Percentiles rank a stretch among this genome's conserved stretches.
Evolutionary conservation across 176 grass and related monocot species (phyloP).

Genomic region (Urochloa ruziziensis): DNA sequence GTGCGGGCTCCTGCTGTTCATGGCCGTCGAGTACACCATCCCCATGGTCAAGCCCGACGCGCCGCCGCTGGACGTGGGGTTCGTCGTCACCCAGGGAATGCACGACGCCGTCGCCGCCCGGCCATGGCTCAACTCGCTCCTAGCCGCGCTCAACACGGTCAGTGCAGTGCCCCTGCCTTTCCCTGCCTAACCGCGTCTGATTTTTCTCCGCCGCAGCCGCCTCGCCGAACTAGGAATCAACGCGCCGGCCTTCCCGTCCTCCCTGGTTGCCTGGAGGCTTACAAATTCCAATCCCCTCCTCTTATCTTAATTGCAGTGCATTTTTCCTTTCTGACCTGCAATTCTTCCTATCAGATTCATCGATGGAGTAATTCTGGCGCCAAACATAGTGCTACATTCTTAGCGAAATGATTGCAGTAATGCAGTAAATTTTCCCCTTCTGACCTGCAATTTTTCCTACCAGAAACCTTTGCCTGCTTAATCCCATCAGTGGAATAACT

Average conservation of each 20-base stretch:
- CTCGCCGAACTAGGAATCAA: not conserved
- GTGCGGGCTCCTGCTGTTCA: slow-evolving; percentile 68
- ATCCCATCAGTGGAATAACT: not conserved
- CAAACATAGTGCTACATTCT: not conserved
- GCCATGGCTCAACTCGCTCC: slow-evolving; percentile 70
- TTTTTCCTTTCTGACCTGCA: not conserved
- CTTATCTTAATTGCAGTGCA: not conserved
- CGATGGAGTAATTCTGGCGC: no score
- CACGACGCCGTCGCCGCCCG: slow-evolving; percentile 51
- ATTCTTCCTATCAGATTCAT: not conserved
- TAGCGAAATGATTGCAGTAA: not conserved
- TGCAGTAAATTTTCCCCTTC: not conserved
- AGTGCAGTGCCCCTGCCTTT: not conserved
- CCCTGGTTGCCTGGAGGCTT: not conserved
- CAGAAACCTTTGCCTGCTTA: not conserved
- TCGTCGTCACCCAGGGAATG: slow-evolving; percentile 49
- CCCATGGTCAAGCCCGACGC: slow-evolving; percentile 62
- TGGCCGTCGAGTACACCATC: slow-evolving; percentile 94
- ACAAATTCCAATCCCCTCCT: not conserved
- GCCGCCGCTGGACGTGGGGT: slow-evolving; percentile 77
- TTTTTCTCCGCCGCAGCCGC: not conserved
- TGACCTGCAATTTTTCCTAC: not conserved
- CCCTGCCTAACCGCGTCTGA: not conserved
- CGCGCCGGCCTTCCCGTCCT: not conserved
- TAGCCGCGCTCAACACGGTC: slow-evolving; percentile 92